phyloP scores from a whole-genome alignment of 1,284 basidiomycete species.

The Cutaneotrichosporon spelunceum region DNA sequence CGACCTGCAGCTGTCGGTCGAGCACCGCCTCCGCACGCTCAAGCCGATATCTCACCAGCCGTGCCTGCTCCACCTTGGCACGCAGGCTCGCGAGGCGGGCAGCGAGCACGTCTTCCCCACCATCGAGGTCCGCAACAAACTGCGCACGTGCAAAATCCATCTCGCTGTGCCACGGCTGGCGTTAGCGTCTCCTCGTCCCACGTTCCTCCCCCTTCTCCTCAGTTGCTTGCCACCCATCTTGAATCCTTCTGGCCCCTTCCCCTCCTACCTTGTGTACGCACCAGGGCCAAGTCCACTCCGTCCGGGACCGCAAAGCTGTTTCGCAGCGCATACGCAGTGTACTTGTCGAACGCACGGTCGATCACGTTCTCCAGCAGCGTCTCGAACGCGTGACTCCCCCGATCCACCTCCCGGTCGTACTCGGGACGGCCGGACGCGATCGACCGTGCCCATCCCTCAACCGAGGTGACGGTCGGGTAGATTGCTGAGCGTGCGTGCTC shows the following conservation, averaged over 20 bases:
- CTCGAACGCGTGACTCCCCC: conserved; percentile 48
- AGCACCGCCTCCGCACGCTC: conserved; percentile 41
- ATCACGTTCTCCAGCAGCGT: conserved; percentile 49
- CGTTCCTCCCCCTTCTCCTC: neutral
- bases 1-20: conserved; percentile 40
- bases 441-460: conserved; percentile 35
- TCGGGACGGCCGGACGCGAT: conserved; percentile 23
- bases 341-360: conserved; percentile 50
- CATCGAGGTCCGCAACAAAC: conserved; percentile 36
- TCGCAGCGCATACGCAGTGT: conserved; percentile 47
- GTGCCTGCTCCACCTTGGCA: conserved; percentile 45
- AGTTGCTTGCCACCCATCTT: neutral
- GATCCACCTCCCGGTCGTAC: conserved; percentile 34
- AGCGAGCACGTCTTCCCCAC: conserved; percentile 39
- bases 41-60: conserved; percentile 38
- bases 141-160: conserved; percentile 49
- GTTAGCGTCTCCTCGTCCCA: conserved; percentile 9
- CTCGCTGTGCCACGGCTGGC: conserved; percentile 49
- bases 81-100: conserved; percentile 38
- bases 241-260: neutral
- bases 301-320: conserved; percentile 50
- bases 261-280: conserved; percentile 13
- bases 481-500: conserved; percentile 39
- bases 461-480: conserved; percentile 32
- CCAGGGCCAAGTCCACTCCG: conserved; percentile 44